These are phyloP conservation scores for Coniochaeta sp. DNA, from an alignment of 2,329 filamentous ascomycete species.

Conservation along the genomic window DNA sequence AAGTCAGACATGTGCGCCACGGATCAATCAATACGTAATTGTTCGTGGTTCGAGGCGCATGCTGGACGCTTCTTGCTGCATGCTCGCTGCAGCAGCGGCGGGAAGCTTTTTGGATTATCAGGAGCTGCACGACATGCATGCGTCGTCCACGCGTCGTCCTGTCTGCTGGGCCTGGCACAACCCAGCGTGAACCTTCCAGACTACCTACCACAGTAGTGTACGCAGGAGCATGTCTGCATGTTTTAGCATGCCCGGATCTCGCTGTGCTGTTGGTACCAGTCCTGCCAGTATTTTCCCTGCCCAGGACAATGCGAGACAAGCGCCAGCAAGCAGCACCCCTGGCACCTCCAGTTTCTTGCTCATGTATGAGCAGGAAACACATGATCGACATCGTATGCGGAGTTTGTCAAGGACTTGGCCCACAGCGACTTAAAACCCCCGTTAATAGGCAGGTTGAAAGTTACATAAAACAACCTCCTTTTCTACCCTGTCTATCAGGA, in stretches of 20 bases:
- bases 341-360: too few relatives aligned
- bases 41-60: too few relatives aligned
- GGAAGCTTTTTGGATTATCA: neutral
- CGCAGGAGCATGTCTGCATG: too few relatives aligned
- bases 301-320: neutral
- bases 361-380: neutral
- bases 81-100: neutral
- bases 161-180: neutral
- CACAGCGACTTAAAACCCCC: neutral
- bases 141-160: neutral
- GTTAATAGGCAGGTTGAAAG: neutral
- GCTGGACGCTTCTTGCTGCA: neutral
- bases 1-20: neutral
- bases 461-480: neutral
- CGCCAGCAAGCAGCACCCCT: neutral
- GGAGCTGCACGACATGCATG: constrained; percentile 2
- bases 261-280: neutral
- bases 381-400: neutral
- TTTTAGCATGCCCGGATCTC: neutral
- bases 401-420: neutral
- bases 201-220: too few relatives aligned
- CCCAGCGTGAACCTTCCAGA: neutral
- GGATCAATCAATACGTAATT: too few relatives aligned
- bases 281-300: neutral
- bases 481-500: too few relatives aligned